Conservation (phyloP, 2,329 filamentous ascomycete genomes). For the Cytospora piceicola region DNA sequence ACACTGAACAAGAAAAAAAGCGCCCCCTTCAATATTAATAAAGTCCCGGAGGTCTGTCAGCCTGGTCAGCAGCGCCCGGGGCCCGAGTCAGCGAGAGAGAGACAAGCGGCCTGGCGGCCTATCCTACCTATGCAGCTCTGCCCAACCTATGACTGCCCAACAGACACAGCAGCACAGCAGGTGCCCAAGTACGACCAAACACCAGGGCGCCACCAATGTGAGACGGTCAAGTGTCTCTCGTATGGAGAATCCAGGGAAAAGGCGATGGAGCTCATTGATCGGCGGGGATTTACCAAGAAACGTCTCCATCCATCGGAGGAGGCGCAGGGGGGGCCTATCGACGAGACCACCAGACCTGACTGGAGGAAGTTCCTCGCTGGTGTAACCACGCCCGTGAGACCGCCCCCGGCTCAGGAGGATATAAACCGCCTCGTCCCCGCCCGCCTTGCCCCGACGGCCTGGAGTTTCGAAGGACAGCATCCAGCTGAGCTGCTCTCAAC, state of each 20-base stretch:
- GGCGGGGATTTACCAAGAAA: neutral
- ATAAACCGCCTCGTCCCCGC: neutral
- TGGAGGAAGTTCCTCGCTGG: neutral
- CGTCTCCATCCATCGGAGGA: neutral
- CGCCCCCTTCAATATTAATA: neutral
- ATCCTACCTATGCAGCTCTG: neutral
- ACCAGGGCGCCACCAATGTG: neutral
- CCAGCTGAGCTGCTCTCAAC: neutral
- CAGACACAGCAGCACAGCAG: neutral
- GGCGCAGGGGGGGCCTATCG: neutral
- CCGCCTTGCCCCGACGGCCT: neutral
- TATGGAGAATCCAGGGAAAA: neutral
- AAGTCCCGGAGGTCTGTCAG: no score
- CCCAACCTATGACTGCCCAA: conserved; percentile 1
- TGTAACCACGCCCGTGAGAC: neutral
- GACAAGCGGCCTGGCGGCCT: neutral
- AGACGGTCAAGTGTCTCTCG: neutral
- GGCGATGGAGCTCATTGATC: neutral
- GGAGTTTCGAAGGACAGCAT: neutral
- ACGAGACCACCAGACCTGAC: neutral
- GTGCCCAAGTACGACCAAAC: conserved; percentile 2
- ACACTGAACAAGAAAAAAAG: neutral
- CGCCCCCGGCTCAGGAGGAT: neutral
- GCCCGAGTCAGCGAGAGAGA: neutral
- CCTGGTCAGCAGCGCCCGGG: neutral